These are phyloP conservation scores for Leptographium lundbergii DNA, from an alignment of 2,329 filamentous ascomycete species.

Conservation along the genomic window DNA sequence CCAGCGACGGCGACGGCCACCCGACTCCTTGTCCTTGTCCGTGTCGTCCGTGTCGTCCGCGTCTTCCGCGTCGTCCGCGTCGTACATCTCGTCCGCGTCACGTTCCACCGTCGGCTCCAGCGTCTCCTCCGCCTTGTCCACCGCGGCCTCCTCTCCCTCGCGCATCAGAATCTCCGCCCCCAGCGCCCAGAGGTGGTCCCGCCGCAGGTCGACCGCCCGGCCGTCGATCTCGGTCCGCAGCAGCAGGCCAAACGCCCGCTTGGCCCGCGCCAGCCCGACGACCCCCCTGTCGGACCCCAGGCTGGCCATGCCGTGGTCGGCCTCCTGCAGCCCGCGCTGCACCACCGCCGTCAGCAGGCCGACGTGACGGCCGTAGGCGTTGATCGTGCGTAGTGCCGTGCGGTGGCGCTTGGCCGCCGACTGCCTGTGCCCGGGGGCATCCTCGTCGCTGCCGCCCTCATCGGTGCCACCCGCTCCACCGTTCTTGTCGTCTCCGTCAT, in stretches of 20 bases:
- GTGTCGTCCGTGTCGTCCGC: conserved; percentile 7
- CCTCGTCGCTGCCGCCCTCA: background rate
- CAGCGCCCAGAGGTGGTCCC: conserved; percentile 63
- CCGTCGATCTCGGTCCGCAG: conserved; percentile 42
- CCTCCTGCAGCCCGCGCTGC: conserved; percentile 52
- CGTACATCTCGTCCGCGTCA: too few relatives aligned
- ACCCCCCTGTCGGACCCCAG: conserved; percentile 22
- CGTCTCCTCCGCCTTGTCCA: background rate
- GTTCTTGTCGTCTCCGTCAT: background rate
- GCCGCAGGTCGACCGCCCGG: conserved; percentile 52
- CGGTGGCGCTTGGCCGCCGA: conserved; percentile 15
- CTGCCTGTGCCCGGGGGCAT: too few relatives aligned
- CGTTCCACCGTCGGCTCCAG: too few relatives aligned
- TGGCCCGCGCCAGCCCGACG: conserved; percentile 47
- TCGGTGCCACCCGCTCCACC: background rate
- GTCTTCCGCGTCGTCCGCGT: background rate
- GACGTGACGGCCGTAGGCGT: conserved; percentile 37
- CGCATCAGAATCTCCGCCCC: conserved; percentile 76
- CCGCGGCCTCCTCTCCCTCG: conserved; percentile 25
- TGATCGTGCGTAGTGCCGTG: conserved; percentile 18
- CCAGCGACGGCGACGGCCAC: conserved; percentile 20
- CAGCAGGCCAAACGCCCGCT: conserved; percentile 63
- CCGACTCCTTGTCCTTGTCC: background rate
- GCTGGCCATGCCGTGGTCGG: conserved; percentile 7
- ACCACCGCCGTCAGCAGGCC: conserved; percentile 55